phyloP scores from a whole-genome alignment of 2,329 filamentous ascomycete species.

The Colletotrichum filicis region DNA sequence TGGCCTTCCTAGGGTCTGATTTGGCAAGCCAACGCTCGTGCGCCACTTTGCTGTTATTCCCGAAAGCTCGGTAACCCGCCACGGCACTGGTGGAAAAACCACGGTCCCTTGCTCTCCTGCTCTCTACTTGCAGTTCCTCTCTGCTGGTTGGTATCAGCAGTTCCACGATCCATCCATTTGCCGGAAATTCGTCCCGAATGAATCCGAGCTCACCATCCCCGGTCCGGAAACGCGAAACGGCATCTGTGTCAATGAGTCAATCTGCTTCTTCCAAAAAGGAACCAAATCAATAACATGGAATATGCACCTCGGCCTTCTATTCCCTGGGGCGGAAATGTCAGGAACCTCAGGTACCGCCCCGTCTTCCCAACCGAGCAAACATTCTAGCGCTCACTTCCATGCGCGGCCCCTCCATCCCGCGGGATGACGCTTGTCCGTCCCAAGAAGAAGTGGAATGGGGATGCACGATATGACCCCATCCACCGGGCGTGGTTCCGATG shows the following conservation, averaged over 20 bases:
- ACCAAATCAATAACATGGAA: background rate
- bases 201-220: constrained; percentile 3
- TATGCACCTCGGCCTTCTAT: constrained; percentile 29
- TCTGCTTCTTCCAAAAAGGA: background rate
- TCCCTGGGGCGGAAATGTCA: background rate
- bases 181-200: background rate
- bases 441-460: background rate
- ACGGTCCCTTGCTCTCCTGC: background rate
- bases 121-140: background rate
- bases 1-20: background rate
- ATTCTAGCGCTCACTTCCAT: background rate
- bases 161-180: background rate
- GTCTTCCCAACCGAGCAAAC: background rate
- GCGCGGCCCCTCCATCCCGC: constrained; percentile 2
- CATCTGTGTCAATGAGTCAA: background rate
- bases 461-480: constrained; percentile 1
- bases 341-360: constrained; percentile 1
- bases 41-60: constrained; percentile 7
- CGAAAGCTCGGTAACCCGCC: constrained; percentile 12
- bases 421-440: constrained; percentile 31
- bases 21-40: background rate
- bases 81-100: constrained; percentile 26
- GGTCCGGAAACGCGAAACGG: constrained; percentile 14
- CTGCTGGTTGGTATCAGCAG: background rate
- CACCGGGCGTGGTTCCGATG: constrained; percentile 4